These are phyloP conservation scores for Tetrastigma voinierianum DNA, from an alignment of 164 flowering plant genomes.

Conservation along the genomic window DNA sequence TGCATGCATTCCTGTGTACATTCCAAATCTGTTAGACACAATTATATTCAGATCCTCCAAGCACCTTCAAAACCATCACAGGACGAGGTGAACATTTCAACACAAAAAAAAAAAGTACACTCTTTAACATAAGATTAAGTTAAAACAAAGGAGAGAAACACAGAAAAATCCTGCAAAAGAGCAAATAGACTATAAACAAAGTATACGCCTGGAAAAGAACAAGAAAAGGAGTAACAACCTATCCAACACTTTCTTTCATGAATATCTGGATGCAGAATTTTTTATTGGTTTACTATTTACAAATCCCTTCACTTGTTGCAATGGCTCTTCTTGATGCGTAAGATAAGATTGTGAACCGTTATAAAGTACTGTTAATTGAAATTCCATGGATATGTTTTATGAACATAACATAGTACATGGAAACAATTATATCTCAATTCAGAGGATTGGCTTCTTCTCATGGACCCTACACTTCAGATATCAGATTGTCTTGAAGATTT, in stretches of 20 bases:
- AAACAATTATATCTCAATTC: conserved; percentile 54
- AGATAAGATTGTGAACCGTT: neutral
- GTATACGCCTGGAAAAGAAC: neutral
- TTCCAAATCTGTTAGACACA: no score
- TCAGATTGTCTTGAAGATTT: conserved; percentile 10
- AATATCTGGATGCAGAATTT: no score
- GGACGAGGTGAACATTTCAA: neutral
- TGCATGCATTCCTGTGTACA: no score
- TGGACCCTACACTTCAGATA: conserved; percentile 51
- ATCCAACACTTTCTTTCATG: no score
- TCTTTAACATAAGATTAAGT: no score
- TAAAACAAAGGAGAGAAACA: no score
- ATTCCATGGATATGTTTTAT: neutral
- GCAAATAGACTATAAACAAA: neutral
- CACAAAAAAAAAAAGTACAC: no score
- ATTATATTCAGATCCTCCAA: neutral
- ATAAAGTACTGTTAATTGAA: neutral
- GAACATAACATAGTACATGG: neutral
- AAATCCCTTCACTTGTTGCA: no score
- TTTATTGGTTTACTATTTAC: no score
- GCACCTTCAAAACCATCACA: neutral
- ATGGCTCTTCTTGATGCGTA: no score
- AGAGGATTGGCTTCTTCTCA: conserved; percentile 87
- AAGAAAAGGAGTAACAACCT: no score
- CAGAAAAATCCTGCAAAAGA: no score